Evolutionary conservation across 2,329 filamentous ascomycete genomes (phyloP).

Genomic region (Colletotrichum acutatum): DNA sequence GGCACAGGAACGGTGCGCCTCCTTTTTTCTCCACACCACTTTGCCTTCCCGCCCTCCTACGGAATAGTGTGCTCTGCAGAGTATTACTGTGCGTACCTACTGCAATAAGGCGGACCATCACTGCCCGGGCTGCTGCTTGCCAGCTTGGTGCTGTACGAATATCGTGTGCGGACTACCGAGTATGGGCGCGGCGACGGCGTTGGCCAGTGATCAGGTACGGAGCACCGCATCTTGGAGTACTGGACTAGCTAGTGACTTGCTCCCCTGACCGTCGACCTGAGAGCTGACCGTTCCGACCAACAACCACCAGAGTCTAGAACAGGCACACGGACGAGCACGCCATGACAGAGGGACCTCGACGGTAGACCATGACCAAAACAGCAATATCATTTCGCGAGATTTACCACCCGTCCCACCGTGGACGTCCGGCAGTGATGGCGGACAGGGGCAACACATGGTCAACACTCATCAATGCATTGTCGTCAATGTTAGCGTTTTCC

Average conservation of each 20-base stretch:
- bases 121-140: background rate
- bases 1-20: too few species aligned
- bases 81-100: background rate
- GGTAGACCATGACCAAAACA: slow-evolving; percentile 34
- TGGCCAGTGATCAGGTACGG: slow-evolving; percentile 5
- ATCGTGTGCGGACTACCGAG: too few species aligned
- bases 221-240: too few species aligned
- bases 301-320: background rate
- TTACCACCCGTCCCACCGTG: slow-evolving; percentile 20
- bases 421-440: background rate
- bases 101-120: background rate
- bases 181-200: background rate
- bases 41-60: background rate
- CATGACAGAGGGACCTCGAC: slow-evolving; percentile 20
- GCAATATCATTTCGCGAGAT: slow-evolving; percentile 31
- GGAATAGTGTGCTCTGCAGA: background rate
- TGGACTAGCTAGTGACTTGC: background rate
- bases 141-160: background rate
- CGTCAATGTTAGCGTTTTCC: background rate
- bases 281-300: background rate
- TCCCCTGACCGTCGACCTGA: background rate
- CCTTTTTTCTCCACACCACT: background rate
- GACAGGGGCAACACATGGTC: background rate
- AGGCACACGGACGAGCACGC: background rate
- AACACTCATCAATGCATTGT: background rate